A percentile compares a stretch with the other conserved stretches of the same genome.
These are phyloP conservation scores for Penicillium ucsense DNA, from an alignment of 495 filamentous ascomycete genomes.

Conservation along the genomic window DNA sequence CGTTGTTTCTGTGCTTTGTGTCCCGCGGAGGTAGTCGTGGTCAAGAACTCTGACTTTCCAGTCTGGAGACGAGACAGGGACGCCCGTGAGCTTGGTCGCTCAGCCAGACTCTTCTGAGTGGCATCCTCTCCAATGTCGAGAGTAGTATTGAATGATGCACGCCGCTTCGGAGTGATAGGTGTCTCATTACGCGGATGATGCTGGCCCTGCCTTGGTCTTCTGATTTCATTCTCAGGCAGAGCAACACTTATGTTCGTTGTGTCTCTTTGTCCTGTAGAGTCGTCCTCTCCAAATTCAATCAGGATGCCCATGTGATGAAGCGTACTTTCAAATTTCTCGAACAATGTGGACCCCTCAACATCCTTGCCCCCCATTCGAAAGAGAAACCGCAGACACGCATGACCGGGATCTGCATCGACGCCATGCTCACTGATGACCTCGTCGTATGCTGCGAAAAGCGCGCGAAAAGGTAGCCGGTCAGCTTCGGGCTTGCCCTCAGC, in stretches of 20 bases:
- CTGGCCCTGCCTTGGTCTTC: slow-evolving; percentile 15
- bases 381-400: slow-evolving; percentile 64
- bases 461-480: slow-evolving; percentile 59
- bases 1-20: slow-evolving; percentile 4
- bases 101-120: slow-evolving; percentile 28
- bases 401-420: slow-evolving; percentile 60
- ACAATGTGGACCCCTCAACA: slow-evolving; percentile 38
- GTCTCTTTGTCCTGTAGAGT: slow-evolving; percentile 14
- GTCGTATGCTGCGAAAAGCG: slow-evolving; percentile 74
- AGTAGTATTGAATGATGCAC: slow-evolving; percentile 48
- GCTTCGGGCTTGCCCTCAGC: slow-evolving; percentile 58
- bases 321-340: slow-evolving; percentile 56
- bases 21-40: slow-evolving; percentile 23
- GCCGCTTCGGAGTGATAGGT: slow-evolving; percentile 31
- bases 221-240: background rate
- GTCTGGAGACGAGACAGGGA: slow-evolving; percentile 38
- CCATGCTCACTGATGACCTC: slow-evolving; percentile 56
- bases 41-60: slow-evolving; percentile 26
- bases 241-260: slow-evolving; percentile 7
- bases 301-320: slow-evolving; percentile 59
- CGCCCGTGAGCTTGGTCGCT: slow-evolving; percentile 36
- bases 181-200: slow-evolving; percentile 13
- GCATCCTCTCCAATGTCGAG: slow-evolving; percentile 44
- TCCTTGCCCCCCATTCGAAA: slow-evolving; percentile 65
- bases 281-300: slow-evolving; percentile 45